Evolutionary conservation across 2,329 filamentous ascomycete species (phyloP).

Genomic region (Pseudocercospora cruenta): DNA sequence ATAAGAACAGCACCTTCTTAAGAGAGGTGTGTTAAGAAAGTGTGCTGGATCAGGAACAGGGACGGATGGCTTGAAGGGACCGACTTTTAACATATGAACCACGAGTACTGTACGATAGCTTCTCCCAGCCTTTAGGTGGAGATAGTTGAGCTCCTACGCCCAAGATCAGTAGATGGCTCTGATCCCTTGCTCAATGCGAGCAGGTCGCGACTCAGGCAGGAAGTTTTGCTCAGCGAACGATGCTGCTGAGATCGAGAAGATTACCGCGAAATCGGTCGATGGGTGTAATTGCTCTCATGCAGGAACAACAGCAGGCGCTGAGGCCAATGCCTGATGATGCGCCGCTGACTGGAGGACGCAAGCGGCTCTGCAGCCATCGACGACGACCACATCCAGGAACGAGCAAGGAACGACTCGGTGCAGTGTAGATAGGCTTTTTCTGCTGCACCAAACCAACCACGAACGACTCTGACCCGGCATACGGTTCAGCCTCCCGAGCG

Average conservation of each 20-base stretch:
- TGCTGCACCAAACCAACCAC: slow-evolving; percentile 21
- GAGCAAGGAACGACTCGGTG: slow-evolving; percentile 10
- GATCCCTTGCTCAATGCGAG: neutral
- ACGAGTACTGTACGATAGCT: slow-evolving; percentile 6
- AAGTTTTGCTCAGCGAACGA: neutral
- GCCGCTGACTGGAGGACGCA: slow-evolving; percentile 24
- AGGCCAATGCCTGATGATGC: slow-evolving; percentile 7
- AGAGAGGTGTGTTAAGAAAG: slow-evolving; percentile 4
- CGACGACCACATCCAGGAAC: slow-evolving; percentile 26
- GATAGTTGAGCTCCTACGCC: slow-evolving; percentile 2
- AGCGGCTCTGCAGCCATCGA: slow-evolving; percentile 1
- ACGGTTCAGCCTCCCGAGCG: slow-evolving; percentile 21
- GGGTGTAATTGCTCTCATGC: neutral
- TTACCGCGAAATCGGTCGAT: slow-evolving; percentile 7
- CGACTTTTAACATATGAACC: slow-evolving; percentile 17
- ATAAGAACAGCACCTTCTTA: slow-evolving; percentile 1
- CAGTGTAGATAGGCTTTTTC: neutral
- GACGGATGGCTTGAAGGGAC: slow-evolving; percentile 13
- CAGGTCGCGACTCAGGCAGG: slow-evolving; percentile 1
- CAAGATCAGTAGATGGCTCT: neutral
- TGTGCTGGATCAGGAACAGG: slow-evolving; percentile 3
- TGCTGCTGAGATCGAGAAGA: slow-evolving; percentile 1
- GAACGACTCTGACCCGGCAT: slow-evolving; percentile 1
- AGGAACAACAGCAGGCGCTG: slow-evolving; percentile 1
- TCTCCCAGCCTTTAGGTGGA: slow-evolving; percentile 11